A percentile compares a stretch with the other conserved stretches of the same genome.
Evolutionary conservation across 2,329 filamentous ascomycete species (phyloP).

Genomic region (Albifimbria verrucaria): DNA sequence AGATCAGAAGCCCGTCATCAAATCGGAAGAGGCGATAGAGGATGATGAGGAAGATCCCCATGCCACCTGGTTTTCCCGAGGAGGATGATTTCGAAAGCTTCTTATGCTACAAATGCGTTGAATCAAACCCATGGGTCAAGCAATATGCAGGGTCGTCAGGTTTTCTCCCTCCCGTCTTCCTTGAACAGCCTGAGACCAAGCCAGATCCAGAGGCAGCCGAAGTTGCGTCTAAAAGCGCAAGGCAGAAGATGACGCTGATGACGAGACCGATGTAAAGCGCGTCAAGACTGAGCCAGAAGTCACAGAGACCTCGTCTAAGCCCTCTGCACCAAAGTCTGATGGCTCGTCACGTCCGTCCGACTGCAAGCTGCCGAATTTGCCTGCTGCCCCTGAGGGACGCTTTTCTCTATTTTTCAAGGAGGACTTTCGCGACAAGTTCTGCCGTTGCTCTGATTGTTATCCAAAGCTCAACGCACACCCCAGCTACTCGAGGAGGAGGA

Average conservation of each 20-base stretch:
- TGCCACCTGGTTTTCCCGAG: slow-evolving; percentile 80
- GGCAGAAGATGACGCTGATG: slow-evolving; percentile 48
- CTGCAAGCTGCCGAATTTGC: slow-evolving; percentile 63
- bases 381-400: slow-evolving; percentile 48
- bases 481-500: slow-evolving; percentile 94
- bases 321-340: slow-evolving; percentile 8
- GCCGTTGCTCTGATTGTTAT: slow-evolving; percentile 80
- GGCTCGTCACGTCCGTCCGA: slow-evolving; percentile 4
- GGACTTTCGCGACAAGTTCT: slow-evolving; percentile 77
- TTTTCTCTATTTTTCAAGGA: slow-evolving; percentile 83
- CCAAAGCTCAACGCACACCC: slow-evolving; percentile 65
- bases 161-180: slow-evolving; percentile 72
- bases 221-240: slow-evolving; percentile 61
- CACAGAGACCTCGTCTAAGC: slow-evolving; percentile 10
- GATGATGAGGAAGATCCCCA: slow-evolving; percentile 58
- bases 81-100: slow-evolving; percentile 89
- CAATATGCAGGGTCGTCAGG: slow-evolving; percentile 75
- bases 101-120: slow-evolving; percentile 90
- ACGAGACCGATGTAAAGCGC: slow-evolving; percentile 45
- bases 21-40: slow-evolving; percentile 22
- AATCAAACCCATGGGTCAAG: slow-evolving; percentile 88
- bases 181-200: slow-evolving; percentile 16
- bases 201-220: slow-evolving; percentile 2
- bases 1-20: slow-evolving; percentile 16
- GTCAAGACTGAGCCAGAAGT: slow-evolving; percentile 38